These are phyloP conservation scores for Lablab purpureus DNA, from an alignment of 306 rosid species.

Conservation along the genomic window DNA sequence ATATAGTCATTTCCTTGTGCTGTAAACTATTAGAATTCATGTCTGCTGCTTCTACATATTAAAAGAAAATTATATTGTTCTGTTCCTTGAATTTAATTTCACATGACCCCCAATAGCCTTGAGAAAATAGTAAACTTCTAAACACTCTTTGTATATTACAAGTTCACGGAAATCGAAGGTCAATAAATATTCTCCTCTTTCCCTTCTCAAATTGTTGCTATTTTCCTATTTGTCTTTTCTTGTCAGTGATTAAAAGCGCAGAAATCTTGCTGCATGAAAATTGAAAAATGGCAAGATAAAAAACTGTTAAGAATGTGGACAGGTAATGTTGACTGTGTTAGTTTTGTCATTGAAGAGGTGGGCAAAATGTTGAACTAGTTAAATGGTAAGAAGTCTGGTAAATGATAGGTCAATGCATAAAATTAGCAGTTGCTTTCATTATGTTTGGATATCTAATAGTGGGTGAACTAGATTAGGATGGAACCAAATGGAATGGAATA, in stretches of 20 bases:
- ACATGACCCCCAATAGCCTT: slow-evolving; percentile 20
- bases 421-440: slow-evolving; percentile 17
- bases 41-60: slow-evolving; percentile 36
- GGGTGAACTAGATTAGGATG: background rate
- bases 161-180: slow-evolving; percentile 31
- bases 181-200: background rate
- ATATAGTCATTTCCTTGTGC: slow-evolving; percentile 19
- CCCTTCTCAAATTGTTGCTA: slow-evolving; percentile 1
- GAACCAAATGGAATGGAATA: background rate
- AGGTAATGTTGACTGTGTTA: background rate
- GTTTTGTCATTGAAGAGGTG: slow-evolving; percentile 16
- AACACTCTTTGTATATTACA: background rate
- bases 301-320: background rate
- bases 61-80: background rate
- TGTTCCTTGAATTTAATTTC: slow-evolving; percentile 35
- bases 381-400: slow-evolving; percentile 30
- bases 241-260: slow-evolving; percentile 18
- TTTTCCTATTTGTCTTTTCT: slow-evolving; percentile 24
- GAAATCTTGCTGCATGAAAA: slow-evolving; percentile 22
- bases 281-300: background rate
- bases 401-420: slow-evolving; percentile 24
- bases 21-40: slow-evolving; percentile 9
- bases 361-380: slow-evolving; percentile 34
- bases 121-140: slow-evolving; percentile 11
- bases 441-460: background rate